Evolutionary conservation across 108 stramenopile species (phyloP), one percentile per base, ranked within the genome.

Genomic region (Pseudonitzschia delicatissima): DNA sequence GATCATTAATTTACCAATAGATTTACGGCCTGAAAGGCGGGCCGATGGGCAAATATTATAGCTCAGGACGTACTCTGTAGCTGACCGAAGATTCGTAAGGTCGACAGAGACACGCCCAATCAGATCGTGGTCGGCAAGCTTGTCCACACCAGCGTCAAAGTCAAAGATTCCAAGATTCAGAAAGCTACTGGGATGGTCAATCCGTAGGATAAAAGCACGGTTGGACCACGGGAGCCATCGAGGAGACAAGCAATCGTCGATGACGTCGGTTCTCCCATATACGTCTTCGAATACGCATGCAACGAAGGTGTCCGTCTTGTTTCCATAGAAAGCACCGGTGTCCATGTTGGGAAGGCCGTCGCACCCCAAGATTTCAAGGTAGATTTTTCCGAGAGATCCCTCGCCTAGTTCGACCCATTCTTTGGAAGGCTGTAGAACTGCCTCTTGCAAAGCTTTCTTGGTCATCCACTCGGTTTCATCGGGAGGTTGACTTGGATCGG

Each of bases 301-400:
- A 11, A 82, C 88, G 62, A 93, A 90, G 2, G 87, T 63, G 74
- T 93, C 92, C 15, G 88, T 90, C 50, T 87, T 85, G 62, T 85
- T 84, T 37, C 85, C 87, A 55, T 82, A 68, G 18, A 68, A 53
- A 6, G 28, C 70, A 25, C 77, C 80, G 15, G 55, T 68, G 65
- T 93, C 92, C 72, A 80, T 67, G 35, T 93, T 89, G 36, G 87
- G 92, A 5, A 93, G 64, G 39, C 81, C 84, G 45, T 83, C 78
- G 57, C 85, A 88, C 5, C 59, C 65, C 53, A 93, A 36, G 28
- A 93, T 71, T 67, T 93, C 92, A 4, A 93, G 34, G 62, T 68
- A 83, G 3, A 93, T 44, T 36, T 83, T 74, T 31, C 85, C 92
- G 2, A 93, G 59, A 27, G 72, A 25, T 17, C 92, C 92, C 21